Conservation (phyloP, 371 early-diverging fungal genomes). For the Chytridium lagenaria region DNA sequence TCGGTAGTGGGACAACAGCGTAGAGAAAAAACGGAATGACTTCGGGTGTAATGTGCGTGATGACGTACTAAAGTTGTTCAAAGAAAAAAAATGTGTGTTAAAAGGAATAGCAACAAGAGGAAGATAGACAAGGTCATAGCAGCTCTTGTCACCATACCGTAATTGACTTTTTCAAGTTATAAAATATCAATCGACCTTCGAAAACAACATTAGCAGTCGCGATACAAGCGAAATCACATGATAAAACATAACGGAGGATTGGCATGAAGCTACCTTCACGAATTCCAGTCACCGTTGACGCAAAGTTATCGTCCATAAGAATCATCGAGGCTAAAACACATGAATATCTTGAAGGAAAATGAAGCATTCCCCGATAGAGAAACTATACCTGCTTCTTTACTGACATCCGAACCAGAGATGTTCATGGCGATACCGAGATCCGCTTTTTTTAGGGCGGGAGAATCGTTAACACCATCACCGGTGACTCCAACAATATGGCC, state of each 20-base stretch:
- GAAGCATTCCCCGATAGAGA: background rate
- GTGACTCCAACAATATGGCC: conserved; percentile 98
- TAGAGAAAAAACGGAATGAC: conserved; percentile 82
- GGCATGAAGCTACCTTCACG: conserved; percentile 95
- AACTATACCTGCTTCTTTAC: conserved; percentile 78
- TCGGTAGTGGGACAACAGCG: conserved; percentile 86
- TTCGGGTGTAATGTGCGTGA: conserved; percentile 83
- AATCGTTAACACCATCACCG: conserved; percentile 99
- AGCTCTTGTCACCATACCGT: no score
- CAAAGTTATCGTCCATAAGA: no score
- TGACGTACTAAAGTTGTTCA: conserved; percentile 67
- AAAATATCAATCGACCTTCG: conserved; percentile 96
- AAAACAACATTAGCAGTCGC: no score
- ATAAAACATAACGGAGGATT: no score
- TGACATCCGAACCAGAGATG: conserved; percentile 96
- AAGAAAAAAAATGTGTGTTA: background rate
- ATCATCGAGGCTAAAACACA: conserved; percentile 83
- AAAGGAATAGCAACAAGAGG: no score
- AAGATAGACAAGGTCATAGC: no score
- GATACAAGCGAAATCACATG: no score
- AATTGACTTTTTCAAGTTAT: conserved; percentile 97
- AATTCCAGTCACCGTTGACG: conserved; percentile 93
- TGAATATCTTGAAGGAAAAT: no score
- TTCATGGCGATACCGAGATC: conserved; percentile 99
- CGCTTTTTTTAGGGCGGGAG: conserved; percentile 95